Evolutionary conservation across 176 grass and related monocot species (phyloP), one percentile per base, ranked within the genome.

Genomic region (Lolium perenne): DNA sequence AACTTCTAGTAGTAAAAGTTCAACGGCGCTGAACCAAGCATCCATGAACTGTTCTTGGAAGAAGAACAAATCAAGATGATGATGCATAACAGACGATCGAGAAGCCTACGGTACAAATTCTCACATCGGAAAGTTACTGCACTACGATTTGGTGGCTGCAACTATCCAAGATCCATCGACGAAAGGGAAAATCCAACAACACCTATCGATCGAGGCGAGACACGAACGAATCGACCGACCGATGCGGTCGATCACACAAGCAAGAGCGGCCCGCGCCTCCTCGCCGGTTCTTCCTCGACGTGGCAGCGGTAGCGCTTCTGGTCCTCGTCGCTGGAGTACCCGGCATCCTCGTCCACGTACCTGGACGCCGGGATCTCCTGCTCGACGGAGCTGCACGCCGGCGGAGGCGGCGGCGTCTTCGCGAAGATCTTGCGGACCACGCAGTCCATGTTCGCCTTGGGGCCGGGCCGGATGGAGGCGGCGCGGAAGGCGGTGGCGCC

Each of bases 391-490:
- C 46, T 10, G 59, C 16, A 18, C 54, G 22, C 0, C 47, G 18
- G 21, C 61, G 15, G 15, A 3, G 38, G n/a, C 6, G 43, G 35
- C 16, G 47, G 72, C 13, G 35, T 32, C 51, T 13, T 58, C n/a
- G 3, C 43, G 69, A 74, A 83, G 54, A 83, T 38, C 55, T 60
- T 74, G 40, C 35, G 22, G n/a, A 61, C 82, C 51, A 83, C 81
- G 21, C 21, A 60, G 21, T 74, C 81, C 68, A 43, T 41, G 65
- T 69, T 40, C 5, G 35, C 49, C 53, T 8, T 73, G 14, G 81
- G 68, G 67, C 25, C 0, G 38, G 21, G 4, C 35, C 16, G 50
- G 13, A 2, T 10, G 54, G 54, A 20, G 32, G 14, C 38, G 68
- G 38, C 35, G 66, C 66, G 65, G 35, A 60, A 61, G n/a, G 38